phyloP scores from a whole-genome alignment of 768 basidiomycete genomes.

The Boletus tylopilopsis region DNA sequence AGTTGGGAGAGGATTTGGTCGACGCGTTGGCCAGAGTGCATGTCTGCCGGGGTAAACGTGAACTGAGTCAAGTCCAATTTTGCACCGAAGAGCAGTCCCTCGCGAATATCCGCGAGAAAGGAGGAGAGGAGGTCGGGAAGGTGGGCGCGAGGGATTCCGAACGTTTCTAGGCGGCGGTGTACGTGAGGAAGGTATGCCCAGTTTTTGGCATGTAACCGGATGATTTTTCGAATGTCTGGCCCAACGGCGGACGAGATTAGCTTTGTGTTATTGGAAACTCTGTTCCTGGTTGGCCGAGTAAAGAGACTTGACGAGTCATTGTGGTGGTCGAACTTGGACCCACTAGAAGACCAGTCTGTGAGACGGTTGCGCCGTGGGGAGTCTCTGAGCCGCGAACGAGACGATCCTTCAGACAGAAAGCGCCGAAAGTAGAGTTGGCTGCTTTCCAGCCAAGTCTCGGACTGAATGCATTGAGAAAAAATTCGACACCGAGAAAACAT shows the following conservation, averaged over 20 bases:
- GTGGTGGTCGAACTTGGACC: background rate
- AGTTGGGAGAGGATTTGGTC: conserved; percentile 50
- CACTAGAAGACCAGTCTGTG: conserved; percentile 3
- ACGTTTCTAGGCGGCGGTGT: conserved; percentile 39
- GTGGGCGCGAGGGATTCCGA: conserved; percentile 45
- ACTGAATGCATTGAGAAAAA: conserved; percentile 7
- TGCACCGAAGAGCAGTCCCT: conserved; percentile 27
- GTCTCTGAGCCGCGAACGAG: background rate
- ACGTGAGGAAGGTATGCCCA: conserved; percentile 39
- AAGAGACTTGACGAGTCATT: background rate
- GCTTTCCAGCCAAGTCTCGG: conserved; percentile 18
- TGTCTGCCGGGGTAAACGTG: conserved; percentile 30
- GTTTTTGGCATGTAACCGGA: conserved; percentile 33
- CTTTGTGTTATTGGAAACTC: background rate
- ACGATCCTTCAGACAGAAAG: conserved; percentile 4
- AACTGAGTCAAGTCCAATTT: conserved; percentile 45
- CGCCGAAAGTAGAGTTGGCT: conserved; percentile 20
- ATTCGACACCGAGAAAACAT: conserved; percentile 25
- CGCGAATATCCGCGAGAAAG: conserved; percentile 39
- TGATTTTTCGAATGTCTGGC: conserved; percentile 21
- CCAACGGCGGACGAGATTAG: background rate
- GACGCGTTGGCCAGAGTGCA: conserved; percentile 24
- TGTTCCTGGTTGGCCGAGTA: background rate
- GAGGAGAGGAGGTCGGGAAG: conserved; percentile 38
- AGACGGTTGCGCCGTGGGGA: background rate